Base-by-base conservation (phyloP, 2,329 filamentous ascomycete genomes). In the Pezicula neosporulosa region DNA sequence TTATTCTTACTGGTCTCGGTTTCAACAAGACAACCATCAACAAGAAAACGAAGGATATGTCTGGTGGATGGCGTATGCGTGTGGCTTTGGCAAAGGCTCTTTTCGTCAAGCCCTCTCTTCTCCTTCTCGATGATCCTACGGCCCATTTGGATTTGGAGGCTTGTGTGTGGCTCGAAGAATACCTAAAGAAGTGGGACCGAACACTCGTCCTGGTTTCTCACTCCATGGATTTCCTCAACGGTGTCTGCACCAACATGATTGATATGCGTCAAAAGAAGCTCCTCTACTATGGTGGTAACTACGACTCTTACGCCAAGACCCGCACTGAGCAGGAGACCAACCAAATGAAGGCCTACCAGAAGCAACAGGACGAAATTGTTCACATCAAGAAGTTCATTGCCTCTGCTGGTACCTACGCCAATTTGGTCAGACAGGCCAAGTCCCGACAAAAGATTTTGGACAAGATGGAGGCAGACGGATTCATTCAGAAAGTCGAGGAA, bases 341-440 rank as follows among this genome's bases (percentile, higher is more conserved):
- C 79, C 94, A 99, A 80, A 90, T 89, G 84, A 99, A 97, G 82
- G 94, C 94, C 58, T 99, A 99, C 79, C 81, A 89, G 72, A 99
- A 99, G 82, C 94, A 99, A 73, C 94, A 99, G 71, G 94, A 99
- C 57, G 94, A 99, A 79, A 99, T 99, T 72, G 82, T 85, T 63
- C 95, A 99, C 80, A 99, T 99, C 82, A 97, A 99, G 82, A 97
- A 97, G 77, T 99, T 99, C 81, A 99, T 99, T 71, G 94, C 95
- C 68, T 97, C 93, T 56, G 94, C 94, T 52, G 94, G 95, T 92
- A 99, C 94, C 55, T 99, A 99, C 69, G 94, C 95, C 83, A 99
- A 99, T 80, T 82, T 99, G 79, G 94, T 99, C 69, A 84, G 90
- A 72, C 94, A 99, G 77, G 95, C 95, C 74, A 99, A 99, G 82